Evolutionary conservation across 2,329 filamentous ascomycete species (phyloP).

Genomic region (Aspergillus fischeri): DNA sequence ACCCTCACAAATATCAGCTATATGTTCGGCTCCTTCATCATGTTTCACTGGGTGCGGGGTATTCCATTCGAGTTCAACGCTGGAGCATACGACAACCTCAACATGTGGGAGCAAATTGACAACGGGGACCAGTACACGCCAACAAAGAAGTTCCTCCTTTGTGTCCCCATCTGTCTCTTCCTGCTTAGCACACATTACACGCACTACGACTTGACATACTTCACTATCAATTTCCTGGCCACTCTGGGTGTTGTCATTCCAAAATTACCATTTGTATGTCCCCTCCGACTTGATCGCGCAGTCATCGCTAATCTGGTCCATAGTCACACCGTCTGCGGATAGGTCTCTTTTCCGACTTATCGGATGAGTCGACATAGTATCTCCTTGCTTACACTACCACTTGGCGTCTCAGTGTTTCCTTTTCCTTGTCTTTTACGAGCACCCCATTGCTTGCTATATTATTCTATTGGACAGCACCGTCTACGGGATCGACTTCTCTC

Average conservation of each 20-base stretch:
- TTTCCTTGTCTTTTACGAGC: conserved; percentile 3
- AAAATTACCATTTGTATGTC: conserved; percentile 86
- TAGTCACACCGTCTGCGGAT: conserved; percentile 76
- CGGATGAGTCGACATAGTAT: conserved; percentile 52
- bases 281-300: not conserved
- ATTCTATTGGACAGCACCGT: not conserved
- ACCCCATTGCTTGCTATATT: not conserved
- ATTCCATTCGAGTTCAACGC: conserved; percentile 99
- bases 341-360: conserved; percentile 66
- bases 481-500: not conserved
- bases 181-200: conserved; percentile 98
- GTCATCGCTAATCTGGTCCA: conserved; percentile 25
- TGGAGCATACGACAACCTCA: conserved; percentile 97
- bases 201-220: conserved; percentile 95
- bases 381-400: conserved; percentile 9
- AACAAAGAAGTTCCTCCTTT: conserved; percentile 95
- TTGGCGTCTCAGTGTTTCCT: conserved; percentile 4
- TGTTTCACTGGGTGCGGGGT: conserved; percentile 98
- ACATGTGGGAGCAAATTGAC: conserved; percentile 99
- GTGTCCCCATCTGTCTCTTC: conserved; percentile 90
- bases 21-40: conserved; percentile 97
- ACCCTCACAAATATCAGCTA: conserved; percentile 98
- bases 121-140: conserved; percentile 98
- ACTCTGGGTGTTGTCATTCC: conserved; percentile 91
- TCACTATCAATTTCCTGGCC: conserved; percentile 93